Evolutionary conservation across 192 early-diverging fungal genomes (phyloP).

Genomic region (Linnemannia hyalina): DNA sequence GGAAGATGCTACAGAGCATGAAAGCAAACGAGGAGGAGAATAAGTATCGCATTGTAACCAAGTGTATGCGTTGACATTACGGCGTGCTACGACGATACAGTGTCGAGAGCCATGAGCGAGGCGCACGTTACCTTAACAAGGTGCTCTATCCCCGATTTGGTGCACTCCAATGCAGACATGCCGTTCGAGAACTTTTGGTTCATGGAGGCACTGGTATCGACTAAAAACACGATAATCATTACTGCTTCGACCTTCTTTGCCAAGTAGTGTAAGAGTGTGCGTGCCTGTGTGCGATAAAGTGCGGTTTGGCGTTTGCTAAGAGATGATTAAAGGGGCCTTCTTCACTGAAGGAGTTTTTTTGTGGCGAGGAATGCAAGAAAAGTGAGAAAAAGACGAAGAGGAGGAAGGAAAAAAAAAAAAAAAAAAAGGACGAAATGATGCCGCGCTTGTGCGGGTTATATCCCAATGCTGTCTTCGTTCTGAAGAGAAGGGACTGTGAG

Average conservation of each 20-base stretch:
- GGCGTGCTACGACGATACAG: neutral
- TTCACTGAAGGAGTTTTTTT: neutral
- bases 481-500: neutral
- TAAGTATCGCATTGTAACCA: neutral
- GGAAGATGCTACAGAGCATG: constrained; percentile 34
- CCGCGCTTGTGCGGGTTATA: neutral
- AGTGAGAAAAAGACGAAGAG: neutral
- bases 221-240: constrained; percentile 78
- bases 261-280: neutral
- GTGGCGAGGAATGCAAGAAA: neutral
- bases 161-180: constrained; percentile 75
- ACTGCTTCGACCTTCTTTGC: neutral
- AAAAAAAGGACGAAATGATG: neutral
- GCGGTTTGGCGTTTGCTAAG: too few relatives aligned
- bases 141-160: constrained; percentile 83
- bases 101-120: too few relatives aligned
- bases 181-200: constrained; percentile 71
- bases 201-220: constrained; percentile 90
- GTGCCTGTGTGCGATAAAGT: neutral
- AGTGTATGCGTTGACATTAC: too few relatives aligned
- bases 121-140: constrained; percentile 70
- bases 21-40: neutral
- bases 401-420: neutral
- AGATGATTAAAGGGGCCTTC: neutral
- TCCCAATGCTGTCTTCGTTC: neutral